Evolutionary conservation across 73 alveolate genomes (phyloP).

Genomic region (Paramecium caudatum): DNA sequence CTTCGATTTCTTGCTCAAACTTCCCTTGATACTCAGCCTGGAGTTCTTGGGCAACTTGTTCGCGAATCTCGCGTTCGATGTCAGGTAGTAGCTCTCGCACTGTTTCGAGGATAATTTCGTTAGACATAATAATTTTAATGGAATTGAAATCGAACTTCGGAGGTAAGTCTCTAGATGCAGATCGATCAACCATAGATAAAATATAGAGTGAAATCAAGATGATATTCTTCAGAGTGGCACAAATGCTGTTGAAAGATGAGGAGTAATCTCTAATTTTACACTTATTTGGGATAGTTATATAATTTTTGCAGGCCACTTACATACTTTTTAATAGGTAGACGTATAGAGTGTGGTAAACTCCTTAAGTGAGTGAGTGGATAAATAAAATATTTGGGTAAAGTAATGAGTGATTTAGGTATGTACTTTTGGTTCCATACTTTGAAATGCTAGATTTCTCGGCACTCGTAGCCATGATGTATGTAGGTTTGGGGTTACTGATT

Average conservation of each 20-base stretch:
- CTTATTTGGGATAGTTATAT: neutral
- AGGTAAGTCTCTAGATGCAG: constrained; percentile 29
- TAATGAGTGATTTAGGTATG: constrained; percentile 13
- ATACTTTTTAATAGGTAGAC: constrained; percentile 30
- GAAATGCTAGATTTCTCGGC: neutral
- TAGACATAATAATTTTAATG: constrained; percentile 47
- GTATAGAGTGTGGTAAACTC: constrained; percentile 31
- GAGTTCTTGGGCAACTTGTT: constrained; percentile 11
- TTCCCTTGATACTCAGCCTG: neutral
- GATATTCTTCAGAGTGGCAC: constrained; percentile 36
- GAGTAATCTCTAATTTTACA: constrained; percentile 25
- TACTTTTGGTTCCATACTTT: neutral
- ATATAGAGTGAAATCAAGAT: constrained; percentile 12
- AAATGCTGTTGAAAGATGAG: constrained; percentile 6
- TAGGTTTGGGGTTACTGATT: neutral
- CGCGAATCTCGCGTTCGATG: constrained; percentile 3
- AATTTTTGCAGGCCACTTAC: constrained; percentile 9
- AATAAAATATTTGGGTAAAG: constrained; percentile 56
- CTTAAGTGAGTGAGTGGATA: constrained; percentile 8
- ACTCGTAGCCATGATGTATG: constrained; percentile 66
- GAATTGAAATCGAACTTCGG: constrained; percentile 60
- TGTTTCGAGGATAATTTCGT: constrained; percentile 54
- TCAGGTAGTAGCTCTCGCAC: constrained; percentile 48
- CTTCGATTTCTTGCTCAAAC: constrained; percentile 24
- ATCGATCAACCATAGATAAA: constrained; percentile 27